Evolutionary conservation across 768 basidiomycete species (phyloP).

Genomic region (Leccinum subgranulosum): DNA sequence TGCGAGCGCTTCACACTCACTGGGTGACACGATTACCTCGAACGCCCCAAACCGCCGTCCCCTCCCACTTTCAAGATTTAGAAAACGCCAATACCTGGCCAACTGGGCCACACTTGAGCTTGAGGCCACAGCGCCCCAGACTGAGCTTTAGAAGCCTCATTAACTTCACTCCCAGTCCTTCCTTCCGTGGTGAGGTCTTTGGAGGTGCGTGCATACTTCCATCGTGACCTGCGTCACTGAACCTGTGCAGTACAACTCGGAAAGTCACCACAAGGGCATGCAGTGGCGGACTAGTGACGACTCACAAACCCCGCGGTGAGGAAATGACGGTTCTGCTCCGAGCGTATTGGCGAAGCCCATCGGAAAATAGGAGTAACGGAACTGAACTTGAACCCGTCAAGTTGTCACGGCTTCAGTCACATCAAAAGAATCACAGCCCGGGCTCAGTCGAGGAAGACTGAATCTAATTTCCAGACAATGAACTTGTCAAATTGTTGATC

Average conservation of each 20-base stretch:
- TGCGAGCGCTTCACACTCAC: not conserved
- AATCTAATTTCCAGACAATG: too few relatives aligned
- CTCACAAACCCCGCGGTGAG: not conserved
- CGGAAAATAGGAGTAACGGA: not conserved
- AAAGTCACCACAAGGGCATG: not conserved
- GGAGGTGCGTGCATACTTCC: not conserved
- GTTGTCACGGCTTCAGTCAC: too few relatives aligned
- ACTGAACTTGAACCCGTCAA: too few relatives aligned
- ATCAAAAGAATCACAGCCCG: too few relatives aligned
- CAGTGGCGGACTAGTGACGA: not conserved
- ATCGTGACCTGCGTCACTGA: not conserved
- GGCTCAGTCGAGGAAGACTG: too few relatives aligned
- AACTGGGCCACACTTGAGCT: not conserved
- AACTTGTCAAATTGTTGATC: too few relatives aligned
- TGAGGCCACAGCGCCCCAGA: constrained; percentile 8
- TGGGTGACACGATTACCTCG: not conserved
- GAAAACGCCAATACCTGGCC: not conserved
- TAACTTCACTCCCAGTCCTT: not conserved
- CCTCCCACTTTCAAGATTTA: not conserved
- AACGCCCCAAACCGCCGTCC: too few relatives aligned
- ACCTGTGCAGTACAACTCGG: not conserved
- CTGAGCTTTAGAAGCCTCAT: not conserved
- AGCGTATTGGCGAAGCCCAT: not conserved
- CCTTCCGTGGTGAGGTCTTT: not conserved
- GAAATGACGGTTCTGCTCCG: not conserved